Evolutionary conservation across 1,139 yeast genomes (phyloP).

Genomic region (Diutina mesorugosa): DNA sequence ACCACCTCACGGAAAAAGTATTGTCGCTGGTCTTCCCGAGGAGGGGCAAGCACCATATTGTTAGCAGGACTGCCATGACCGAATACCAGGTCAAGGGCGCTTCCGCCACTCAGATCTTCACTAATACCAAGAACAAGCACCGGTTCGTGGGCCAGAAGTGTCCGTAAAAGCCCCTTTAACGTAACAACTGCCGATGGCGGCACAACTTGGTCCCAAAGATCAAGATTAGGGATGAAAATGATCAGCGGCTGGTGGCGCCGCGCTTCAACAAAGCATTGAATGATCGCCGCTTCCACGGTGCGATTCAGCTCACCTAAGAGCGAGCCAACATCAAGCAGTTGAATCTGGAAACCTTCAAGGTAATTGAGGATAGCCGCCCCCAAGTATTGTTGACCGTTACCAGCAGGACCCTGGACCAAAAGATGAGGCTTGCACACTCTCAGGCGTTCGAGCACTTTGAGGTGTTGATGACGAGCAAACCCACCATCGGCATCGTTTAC

Average conservation of each 20-base stretch:
- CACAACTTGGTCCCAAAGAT: slow-evolving; percentile 61
- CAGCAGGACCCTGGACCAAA: slow-evolving; percentile 59
- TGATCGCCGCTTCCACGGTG: slow-evolving; percentile 74
- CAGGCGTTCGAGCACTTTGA: slow-evolving; percentile 45
- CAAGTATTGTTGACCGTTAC: slow-evolving; percentile 81
- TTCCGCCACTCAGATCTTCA: slow-evolving; percentile 21
- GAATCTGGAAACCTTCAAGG: slow-evolving; percentile 85
- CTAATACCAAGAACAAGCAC: slow-evolving; percentile 70
- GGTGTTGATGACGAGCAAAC: slow-evolving; percentile 51
- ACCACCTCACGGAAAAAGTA: slow-evolving; percentile 45
- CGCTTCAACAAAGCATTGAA: slow-evolving; percentile 81
- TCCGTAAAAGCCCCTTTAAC: slow-evolving; percentile 53
- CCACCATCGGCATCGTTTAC: slow-evolving; percentile 51
- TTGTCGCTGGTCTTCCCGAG: slow-evolving; percentile 28
- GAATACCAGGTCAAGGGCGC: slow-evolving; percentile 33
- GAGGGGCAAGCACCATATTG: slow-evolving; percentile 29
- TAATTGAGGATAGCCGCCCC: slow-evolving; percentile 73
- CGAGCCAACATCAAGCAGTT: slow-evolving; percentile 69
- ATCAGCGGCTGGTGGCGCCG: slow-evolving; percentile 85
- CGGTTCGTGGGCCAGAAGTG: slow-evolving; percentile 60
- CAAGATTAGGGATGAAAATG: slow-evolving; percentile 71
- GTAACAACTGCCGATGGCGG: slow-evolving; percentile 63
- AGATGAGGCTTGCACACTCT: slow-evolving; percentile 77
- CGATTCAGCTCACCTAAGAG: slow-evolving; percentile 71
- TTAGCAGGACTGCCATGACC: slow-evolving; percentile 36